Base-by-base conservation (phyloP, 2,329 filamentous ascomycete genomes). In the Tolypocladium amazonense region DNA sequence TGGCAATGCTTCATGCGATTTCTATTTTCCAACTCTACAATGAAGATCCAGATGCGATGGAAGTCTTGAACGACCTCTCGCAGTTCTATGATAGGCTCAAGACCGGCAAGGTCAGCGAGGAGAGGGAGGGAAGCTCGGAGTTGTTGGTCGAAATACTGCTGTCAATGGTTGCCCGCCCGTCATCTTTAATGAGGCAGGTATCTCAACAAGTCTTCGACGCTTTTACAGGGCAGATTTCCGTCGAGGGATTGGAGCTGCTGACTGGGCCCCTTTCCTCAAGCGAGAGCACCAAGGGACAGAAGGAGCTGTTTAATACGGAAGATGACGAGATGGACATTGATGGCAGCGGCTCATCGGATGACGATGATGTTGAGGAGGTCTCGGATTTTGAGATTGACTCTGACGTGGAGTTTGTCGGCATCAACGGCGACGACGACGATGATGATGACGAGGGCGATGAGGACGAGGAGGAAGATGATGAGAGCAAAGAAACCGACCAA, bases 11-110 rank as follows among this genome's bases (percentile, higher is more conserved):
- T 1, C 91, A 96, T 70, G 87, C 90, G 0, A 82, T 97, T 58
- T 88, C 91, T 0, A 83, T 97, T 18, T 80, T 97, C 59, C 91
- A 97, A 71, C 81, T 96, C 11, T 96, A 96, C 75, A 92, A 93
- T 67, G 90, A 91, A 30, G 92, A 96, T 61, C 81, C 88, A 0
- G 94, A 97, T 69, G 90, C 92, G 0, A 82, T 96, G 27, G 86
- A 88, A 56, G 87, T 94, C 62, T 77, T 97, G 11, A 84, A 89
- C 58, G 93, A 97, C 66, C 79, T 97, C n/a, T 83, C 88, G 64
- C 79, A 88, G 61, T 92, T 88, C 71, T 88, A 88, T 61, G 81
- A 88, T 52, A 86, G 85, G 68, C 79, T 88, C 56, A 81, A 85
- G 64, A 77, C 80, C 57, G 70, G 68, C 27, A 70, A 67, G 23